phyloP scores from a whole-genome alignment of 306 rosid genomes.

The Pyrus betulifolia region DNA sequence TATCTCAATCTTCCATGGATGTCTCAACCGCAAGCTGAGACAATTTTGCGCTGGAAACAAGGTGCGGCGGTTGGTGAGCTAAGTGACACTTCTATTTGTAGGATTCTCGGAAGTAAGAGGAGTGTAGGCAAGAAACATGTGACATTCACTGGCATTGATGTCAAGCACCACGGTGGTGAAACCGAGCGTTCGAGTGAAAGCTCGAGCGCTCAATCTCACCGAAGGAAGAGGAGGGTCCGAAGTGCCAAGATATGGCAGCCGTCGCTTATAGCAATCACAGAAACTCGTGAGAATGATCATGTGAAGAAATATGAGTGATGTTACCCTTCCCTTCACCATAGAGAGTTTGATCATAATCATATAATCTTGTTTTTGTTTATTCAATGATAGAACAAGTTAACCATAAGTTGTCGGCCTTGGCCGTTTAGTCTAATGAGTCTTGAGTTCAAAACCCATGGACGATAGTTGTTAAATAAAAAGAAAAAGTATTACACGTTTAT shows the following conservation, averaged over 20 bases:
- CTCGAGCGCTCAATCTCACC: neutral
- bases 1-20: neutral
- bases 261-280: conserved; percentile 4
- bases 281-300: neutral
- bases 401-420: no score
- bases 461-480: neutral
- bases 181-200: neutral
- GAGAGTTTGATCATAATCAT: neutral
- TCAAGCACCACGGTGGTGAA: neutral
- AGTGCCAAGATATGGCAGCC: conserved; percentile 14
- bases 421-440: no score
- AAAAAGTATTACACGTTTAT: no score
- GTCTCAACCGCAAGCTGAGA: neutral
- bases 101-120: neutral
- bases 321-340: neutral
- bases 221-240: neutral
- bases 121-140: conserved; percentile 9
- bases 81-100: neutral
- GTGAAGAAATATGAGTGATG: neutral
- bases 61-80: neutral
- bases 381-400: neutral
- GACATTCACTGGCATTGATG: conserved; percentile 10
- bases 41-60: neutral
- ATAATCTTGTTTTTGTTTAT: neutral
- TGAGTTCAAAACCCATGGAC: no score